Evolutionary conservation across 2,329 filamentous ascomycete species (phyloP).

Genomic region (Talaromyces piceae): DNA sequence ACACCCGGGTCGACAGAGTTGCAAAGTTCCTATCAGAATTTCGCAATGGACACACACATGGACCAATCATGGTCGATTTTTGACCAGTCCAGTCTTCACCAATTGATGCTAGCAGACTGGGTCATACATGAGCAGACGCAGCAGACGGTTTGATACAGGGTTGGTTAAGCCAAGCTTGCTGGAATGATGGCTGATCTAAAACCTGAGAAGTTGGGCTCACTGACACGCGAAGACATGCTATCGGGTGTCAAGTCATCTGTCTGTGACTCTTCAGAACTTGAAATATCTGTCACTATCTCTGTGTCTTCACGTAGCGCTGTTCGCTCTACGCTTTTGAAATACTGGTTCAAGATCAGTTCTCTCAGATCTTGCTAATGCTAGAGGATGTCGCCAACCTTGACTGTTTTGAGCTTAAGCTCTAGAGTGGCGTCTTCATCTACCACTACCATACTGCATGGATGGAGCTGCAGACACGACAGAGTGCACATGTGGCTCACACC

Average conservation of each 20-base stretch:
- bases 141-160: neutral
- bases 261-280: conserved; percentile 1
- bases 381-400: neutral
- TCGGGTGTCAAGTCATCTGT: conserved; percentile 7
- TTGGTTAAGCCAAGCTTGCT: conserved; percentile 1
- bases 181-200: conserved; percentile 6
- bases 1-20: conserved; percentile 7
- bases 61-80: conserved; percentile 11
- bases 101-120: conserved; percentile 10
- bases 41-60: conserved; percentile 4
- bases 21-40: conserved; percentile 3
- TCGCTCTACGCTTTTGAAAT: conserved; percentile 9
- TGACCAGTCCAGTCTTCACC: conserved; percentile 10
- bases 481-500: conserved; percentile 10
- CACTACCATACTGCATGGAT: conserved; percentile 9
- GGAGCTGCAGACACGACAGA: conserved; percentile 9
- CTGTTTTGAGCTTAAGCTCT: conserved; percentile 9
- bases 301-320: neutral
- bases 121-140: neutral
- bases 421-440: conserved; percentile 10
- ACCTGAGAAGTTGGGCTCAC: conserved; percentile 1
- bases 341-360: conserved; percentile 6
- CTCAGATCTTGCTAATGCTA: neutral
- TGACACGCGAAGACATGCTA: conserved; percentile 11
- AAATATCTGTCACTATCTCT: neutral